Evolutionary conservation across 2,329 filamentous ascomycete species (phyloP), one percentile per base, ranked within the genome.

Genomic region (Cercospora nicotianae): DNA sequence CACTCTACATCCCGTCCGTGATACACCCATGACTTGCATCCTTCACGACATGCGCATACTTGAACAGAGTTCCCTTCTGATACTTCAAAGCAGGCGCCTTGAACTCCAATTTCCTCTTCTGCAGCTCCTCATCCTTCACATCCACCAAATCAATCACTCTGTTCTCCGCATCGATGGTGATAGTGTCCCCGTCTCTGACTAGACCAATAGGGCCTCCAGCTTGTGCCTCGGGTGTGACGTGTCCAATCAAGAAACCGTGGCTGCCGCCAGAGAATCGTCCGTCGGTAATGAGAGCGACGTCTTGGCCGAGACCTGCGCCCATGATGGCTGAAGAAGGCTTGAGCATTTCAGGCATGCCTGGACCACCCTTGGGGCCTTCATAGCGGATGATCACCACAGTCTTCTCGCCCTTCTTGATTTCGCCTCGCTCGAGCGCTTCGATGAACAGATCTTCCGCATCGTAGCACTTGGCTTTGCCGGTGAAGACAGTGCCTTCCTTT

Each of bases 161-260:
- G 77, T 88, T 87, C 79, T 94, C 90, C 0, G 93, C 91, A 75
- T 96, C 92, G 68, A 96, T 96, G 60, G 89, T 87, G 72, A 96
- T 90, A 67, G 85, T 85, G 77, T 96, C 93, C 28, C 93, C 93
- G 73, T 96, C 90, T 73, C 86, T 79, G n/a, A 95, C 90, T 10
- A 96, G 85, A 13, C 87, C 93, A 70, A 96, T 95, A 2, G 93
- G 93, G 0, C 93, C 93, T 60, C 93, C 93, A 72, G 91, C 91
- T 77, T 92, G 90, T 8, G 93, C 93, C 81, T 96, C 93, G 28
- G 93, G 93, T 48, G 94, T 92, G 70, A 96, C 91, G 80, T 95
- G 92, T 1, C 92, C 92, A 75, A 95, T 94, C 73, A 95, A 83
- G 86, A 95, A 95, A 45, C 92, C 92, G 85, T 95, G 92, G 69